A percentile compares a stretch with the other conserved stretches of the same genome.
phyloP scores from a whole-genome alignment of 140 eudicot species.

The Flaveria floridana region DNA sequence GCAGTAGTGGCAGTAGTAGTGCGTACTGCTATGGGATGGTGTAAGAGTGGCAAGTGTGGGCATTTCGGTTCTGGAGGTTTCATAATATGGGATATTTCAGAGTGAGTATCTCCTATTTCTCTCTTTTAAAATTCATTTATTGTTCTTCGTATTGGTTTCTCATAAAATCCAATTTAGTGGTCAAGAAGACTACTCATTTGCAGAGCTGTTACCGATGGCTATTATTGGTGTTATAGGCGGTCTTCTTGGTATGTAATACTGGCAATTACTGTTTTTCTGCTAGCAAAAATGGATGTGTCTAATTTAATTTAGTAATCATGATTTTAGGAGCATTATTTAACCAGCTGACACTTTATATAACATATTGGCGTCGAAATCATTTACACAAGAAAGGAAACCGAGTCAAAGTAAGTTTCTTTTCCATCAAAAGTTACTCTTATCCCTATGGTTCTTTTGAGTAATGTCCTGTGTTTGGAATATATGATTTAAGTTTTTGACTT shows the following conservation, averaged over 20 bases:
- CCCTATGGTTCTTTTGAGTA: background rate
- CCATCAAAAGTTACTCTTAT: slow-evolving; percentile 1
- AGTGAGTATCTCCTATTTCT: slow-evolving; percentile 45
- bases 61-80: slow-evolving; percentile 99
- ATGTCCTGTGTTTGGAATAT: slow-evolving; percentile 3
- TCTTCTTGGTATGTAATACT: slow-evolving; percentile 70
- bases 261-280: background rate
- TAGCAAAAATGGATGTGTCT: background rate
- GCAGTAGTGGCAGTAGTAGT: slow-evolving; percentile 98
- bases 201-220: slow-evolving; percentile 95
- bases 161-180: slow-evolving; percentile 56
- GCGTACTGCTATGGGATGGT: slow-evolving; percentile 98
- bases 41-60: slow-evolving; percentile 82
- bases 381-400: slow-evolving; percentile 91
- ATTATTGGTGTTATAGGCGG: slow-evolving; percentile 96
- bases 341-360: slow-evolving; percentile 79
- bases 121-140: slow-evolving; percentile 8
- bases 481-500: background rate
- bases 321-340: slow-evolving; percentile 83
- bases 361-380: slow-evolving; percentile 90
- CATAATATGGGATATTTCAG: slow-evolving; percentile 97
- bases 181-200: slow-evolving; percentile 98
- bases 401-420: slow-evolving; percentile 62
- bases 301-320: slow-evolving; percentile 20
- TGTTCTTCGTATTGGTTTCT: slow-evolving; percentile 29